Base-by-base conservation (phyloP, 2,329 filamentous ascomycete species). In the Colletotrichum sp. region DNA sequence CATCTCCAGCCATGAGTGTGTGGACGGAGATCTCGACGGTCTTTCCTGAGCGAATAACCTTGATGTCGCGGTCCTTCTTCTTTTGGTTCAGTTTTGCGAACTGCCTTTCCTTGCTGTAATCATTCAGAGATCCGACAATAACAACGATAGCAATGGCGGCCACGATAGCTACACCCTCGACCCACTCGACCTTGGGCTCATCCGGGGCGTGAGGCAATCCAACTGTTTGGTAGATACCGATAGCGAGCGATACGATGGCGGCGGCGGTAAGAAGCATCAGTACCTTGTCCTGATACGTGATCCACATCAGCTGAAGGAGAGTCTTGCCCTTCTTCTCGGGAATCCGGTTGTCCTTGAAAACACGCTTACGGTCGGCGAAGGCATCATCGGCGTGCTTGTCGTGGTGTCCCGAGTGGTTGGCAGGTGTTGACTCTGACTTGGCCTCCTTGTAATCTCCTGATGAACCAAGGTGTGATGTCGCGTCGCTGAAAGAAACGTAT, bases 261-360 rank as follows among this genome's bases (percentile, higher is more conserved):
- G 94, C 94, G 63, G 90, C 86, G 1, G 92, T 93, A 69, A 95
- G 86, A 8, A 95, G 85, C 72, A 95, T 93, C 59, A 95, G 85
- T 5, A 96, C 92, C 81, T 95, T 96, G 87, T 96, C 94, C 83
- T 95, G 94, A 81, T 95, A 95, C 0, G 94, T 94, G 78, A 95
- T 93, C 93, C 93, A 95, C 83, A 94, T 93, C 55, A 96, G 86
- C 79, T 94, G 86, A 58, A 94, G 85, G 54, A 95, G 87, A 76
- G 86, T 93, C 84, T 95, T 95, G 58, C 92, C 89, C 84, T 95
- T 94, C 82, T 93, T 93, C 78, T 90, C 92, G 0, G 94, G 94
- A 43, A 96, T 84, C 57, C 90, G 87, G 80, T 96, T 96, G 82
- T 95, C 92, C 77, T 87, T 88, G 80, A 90, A 95, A 34, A 95